phyloP scores from a whole-genome alignment of 2,329 filamentous ascomycete genomes.

The Onygenales sp. region DNA sequence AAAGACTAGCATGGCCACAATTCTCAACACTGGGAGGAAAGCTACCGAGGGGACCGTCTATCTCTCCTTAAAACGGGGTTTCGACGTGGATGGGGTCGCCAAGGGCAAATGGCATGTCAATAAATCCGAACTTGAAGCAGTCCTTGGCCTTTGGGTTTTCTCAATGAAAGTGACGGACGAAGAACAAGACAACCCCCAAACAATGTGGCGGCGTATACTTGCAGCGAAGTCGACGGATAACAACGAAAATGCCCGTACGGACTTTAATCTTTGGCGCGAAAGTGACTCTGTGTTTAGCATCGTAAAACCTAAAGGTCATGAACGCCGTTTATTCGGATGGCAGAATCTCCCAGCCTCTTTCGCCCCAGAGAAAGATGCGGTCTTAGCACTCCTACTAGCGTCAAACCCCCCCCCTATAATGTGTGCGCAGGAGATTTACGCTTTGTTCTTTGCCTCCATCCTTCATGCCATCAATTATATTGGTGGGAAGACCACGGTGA shows the following conservation, averaged over 20 bases:
- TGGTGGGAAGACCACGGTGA: constrained; percentile 7
- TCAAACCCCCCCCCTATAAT: constrained; percentile 18
- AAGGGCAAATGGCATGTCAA: constrained; percentile 16
- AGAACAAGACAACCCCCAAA: neutral
- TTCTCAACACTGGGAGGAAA: neutral
- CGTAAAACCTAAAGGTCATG: constrained; percentile 7
- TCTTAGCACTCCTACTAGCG: constrained; percentile 16
- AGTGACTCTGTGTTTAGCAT: neutral
- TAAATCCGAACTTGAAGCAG: constrained; percentile 20
- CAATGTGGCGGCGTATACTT: neutral
- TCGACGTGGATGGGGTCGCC: constrained; percentile 1
- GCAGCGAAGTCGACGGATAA: constrained; percentile 13
- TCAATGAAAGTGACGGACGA: constrained; percentile 13
- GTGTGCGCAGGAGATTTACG: constrained; percentile 26
- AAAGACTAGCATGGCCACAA: neutral
- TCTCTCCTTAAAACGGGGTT: constrained; percentile 2
- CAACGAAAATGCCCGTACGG: constrained; percentile 11
- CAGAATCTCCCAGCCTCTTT: constrained; percentile 10
- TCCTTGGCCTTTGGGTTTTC: constrained; percentile 25
- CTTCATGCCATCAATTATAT: constrained; percentile 18
- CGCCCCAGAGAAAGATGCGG: constrained; percentile 15
- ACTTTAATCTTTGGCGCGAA: constrained; percentile 7
- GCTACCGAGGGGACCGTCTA: neutral
- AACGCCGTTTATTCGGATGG: neutral
- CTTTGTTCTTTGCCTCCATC: constrained; percentile 7